These are phyloP conservation scores for Linum tenue DNA, from an alignment of 345 rosid species.

Conservation along the genomic window DNA sequence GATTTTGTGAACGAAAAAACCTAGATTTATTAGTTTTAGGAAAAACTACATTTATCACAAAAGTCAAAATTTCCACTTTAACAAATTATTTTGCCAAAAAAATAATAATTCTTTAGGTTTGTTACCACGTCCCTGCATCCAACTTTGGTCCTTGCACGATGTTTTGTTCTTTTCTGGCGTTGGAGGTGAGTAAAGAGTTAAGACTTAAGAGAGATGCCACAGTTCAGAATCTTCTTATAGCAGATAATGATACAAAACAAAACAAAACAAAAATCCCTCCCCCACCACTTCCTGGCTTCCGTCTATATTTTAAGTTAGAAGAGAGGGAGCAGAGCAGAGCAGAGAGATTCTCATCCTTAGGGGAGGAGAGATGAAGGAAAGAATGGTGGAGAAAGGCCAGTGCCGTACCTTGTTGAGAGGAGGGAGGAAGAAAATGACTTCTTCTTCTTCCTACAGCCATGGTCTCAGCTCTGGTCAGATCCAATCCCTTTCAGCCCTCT, in stretches of 20 bases:
- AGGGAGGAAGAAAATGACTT: constrained; percentile 10
- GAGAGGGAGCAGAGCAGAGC: not conserved
- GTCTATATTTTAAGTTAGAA: not conserved
- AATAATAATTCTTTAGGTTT: too few species aligned
- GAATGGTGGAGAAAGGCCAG: constrained; percentile 35
- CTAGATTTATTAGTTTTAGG: too few species aligned
- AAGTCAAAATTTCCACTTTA: too few species aligned
- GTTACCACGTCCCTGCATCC: too few species aligned
- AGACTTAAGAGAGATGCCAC: too few species aligned
- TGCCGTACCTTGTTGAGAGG: constrained; percentile 38
- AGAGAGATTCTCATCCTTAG: not conserved
- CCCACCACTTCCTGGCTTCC: not conserved
- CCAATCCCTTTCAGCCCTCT: constrained; percentile 46
- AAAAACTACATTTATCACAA: too few species aligned
- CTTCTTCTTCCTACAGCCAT: constrained; percentile 27
- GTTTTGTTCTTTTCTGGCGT: too few species aligned
- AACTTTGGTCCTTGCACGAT: too few species aligned
- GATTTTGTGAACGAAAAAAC: too few species aligned
- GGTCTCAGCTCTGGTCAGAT: constrained; percentile 65
- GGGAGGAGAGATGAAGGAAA: constrained; percentile 18
- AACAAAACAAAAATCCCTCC: not conserved
- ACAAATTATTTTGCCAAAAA: too few species aligned
- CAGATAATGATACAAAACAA: not conserved
- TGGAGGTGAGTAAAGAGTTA: too few species aligned
- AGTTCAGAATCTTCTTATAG: not conserved